A percentile compares a stretch with the other conserved stretches of the same genome.
These are phyloP conservation scores for Ustilago curta DNA, from an alignment of 1,284 basidiomycete genomes.

Conservation along the genomic window DNA sequence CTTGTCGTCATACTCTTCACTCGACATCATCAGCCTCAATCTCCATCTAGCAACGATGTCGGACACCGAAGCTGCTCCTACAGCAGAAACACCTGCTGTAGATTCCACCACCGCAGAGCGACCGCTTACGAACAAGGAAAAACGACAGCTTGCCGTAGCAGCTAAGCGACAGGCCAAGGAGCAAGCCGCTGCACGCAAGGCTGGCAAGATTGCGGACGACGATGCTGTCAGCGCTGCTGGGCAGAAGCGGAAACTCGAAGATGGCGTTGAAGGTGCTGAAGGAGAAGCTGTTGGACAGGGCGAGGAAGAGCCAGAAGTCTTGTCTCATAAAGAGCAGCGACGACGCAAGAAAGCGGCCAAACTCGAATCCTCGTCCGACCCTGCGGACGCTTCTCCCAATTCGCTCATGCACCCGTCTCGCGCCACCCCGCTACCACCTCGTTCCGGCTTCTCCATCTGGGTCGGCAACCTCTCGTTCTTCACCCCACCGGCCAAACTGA, in stretches of 20 bases:
- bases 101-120: slow-evolving; percentile 1
- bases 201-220: not conserved
- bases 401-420: slow-evolving; percentile 21
- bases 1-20: not conserved
- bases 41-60: slow-evolving; percentile 9
- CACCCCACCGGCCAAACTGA: slow-evolving; percentile 53
- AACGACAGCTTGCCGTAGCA: slow-evolving; percentile 47
- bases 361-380: slow-evolving; percentile 12
- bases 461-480: slow-evolving; percentile 66
- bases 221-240: not conserved
- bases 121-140: slow-evolving; percentile 62
- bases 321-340: slow-evolving; percentile 65
- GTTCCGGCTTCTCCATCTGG: slow-evolving; percentile 76
- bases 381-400: slow-evolving; percentile 41
- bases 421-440: slow-evolving; percentile 12
- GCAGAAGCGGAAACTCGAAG: slow-evolving; percentile 72
- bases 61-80: not conserved
- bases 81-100: not conserved
- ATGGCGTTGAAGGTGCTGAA: slow-evolving; percentile 77
- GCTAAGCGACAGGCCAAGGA: slow-evolving; percentile 49
- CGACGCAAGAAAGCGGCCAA: slow-evolving; percentile 51
- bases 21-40: not conserved
- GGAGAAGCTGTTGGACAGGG: slow-evolving; percentile 8
- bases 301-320: slow-evolving; percentile 55
- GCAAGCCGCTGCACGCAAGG: slow-evolving; percentile 20